Base-by-base conservation (phyloP, 305 asterid species). In the Rubia peregrina region DNA sequence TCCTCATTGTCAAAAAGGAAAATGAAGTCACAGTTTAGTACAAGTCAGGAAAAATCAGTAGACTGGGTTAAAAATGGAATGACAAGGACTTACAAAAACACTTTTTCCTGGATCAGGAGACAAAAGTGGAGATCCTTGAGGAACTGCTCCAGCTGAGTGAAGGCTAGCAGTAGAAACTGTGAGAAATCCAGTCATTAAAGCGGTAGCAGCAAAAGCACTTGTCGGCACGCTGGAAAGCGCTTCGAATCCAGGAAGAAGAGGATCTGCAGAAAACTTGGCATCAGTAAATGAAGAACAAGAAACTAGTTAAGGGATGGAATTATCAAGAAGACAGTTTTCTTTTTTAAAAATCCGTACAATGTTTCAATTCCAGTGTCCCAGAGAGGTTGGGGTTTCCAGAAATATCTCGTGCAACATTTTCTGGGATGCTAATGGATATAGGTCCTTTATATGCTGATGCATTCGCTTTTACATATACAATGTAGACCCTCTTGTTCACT, bases 301-400 rank as follows among this genome's bases (percentile, higher is more conserved):
- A 51, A 51, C 59, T 17, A 0, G 7, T n/a, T 17, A n/a, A 51
- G n/a, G 22, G 59, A 17, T 51, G 60, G 7, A 33, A 9, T 14
- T 44, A 7, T 14, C 1, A 60, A 65, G 43, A 26, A 26, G 30
- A 26, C 30, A 26, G 30, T 26, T 26, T 26, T 24, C 1, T 24
- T 26, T 26, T 1, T 26, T 26, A 26, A 26, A 26, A 26, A 26
- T 71, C 49, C 92, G 75, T 85, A 94, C 98, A 89, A 65, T 89
- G 98, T 77, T 71, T 81, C 79, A 94, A 85, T 81, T 79, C 90
- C 51, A 94, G 95, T 61, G 80, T 80, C 69, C 91, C 88, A 21
- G 97, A 89, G 33, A 85, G 86, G 72, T 94, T 94, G 76, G 80
- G 76, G 74, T 91, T 94, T 74, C 98, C 96, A 19, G 96, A 85